Evolutionary conservation across 495 filamentous ascomycete species (phyloP).

Genomic region (Apiosordaria backusii): DNA sequence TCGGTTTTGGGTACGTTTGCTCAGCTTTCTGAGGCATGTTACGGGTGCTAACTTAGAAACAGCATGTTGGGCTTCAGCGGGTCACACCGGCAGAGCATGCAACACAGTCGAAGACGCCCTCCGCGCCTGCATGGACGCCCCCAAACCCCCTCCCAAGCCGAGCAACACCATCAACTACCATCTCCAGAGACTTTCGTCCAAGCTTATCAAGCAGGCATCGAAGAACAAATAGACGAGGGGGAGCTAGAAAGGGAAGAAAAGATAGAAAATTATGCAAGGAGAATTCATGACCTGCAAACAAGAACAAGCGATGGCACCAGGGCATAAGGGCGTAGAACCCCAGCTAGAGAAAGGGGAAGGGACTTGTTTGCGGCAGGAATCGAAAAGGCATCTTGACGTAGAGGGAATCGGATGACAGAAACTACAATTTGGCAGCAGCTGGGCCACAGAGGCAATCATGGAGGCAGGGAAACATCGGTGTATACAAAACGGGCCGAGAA

Average conservation of each 20-base stretch:
- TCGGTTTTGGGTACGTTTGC: conserved; percentile 77
- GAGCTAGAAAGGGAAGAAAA: neutral
- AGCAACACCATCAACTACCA: conserved; percentile 96
- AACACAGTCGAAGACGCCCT: conserved; percentile 75
- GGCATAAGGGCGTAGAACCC: too few species aligned
- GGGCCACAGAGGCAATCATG: neutral
- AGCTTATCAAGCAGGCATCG: conserved; percentile 61
- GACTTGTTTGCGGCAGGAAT: neutral
- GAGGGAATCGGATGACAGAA: neutral
- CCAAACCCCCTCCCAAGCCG: conserved; percentile 61
- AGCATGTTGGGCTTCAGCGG: conserved; percentile 95
- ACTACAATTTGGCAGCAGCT: neutral
- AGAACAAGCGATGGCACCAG: too few species aligned
- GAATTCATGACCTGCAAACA: too few species aligned
- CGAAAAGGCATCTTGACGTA: neutral
- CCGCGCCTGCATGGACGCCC: conserved; percentile 88
- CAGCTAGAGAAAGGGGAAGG: too few species aligned
- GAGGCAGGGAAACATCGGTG: neutral
- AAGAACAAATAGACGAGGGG: conserved; percentile 57
- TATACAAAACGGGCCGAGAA: neutral
- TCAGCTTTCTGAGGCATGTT: neutral
- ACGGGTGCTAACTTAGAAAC: conserved; percentile 11
- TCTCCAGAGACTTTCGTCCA: conserved; percentile 77
- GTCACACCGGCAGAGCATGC: conserved; percentile 70
- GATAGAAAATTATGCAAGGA: neutral